Evolutionary conservation across 768 basidiomycete genomes (phyloP).

Genomic region (Cyclocybe cylindracea): DNA sequence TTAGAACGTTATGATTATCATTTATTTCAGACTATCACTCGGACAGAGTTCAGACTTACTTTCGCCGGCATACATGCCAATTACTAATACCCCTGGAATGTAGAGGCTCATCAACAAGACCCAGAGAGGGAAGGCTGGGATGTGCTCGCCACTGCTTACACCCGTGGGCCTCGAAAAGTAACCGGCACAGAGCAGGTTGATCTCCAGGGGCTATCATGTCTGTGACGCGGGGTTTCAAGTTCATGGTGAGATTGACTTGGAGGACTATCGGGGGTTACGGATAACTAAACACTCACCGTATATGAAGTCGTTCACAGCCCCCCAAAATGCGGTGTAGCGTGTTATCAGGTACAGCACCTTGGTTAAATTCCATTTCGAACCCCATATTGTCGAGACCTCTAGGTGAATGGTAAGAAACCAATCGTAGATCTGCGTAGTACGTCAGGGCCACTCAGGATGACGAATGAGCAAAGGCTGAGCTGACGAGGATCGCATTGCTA

Average conservation of each 20-base stretch:
- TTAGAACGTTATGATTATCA: too few species aligned
- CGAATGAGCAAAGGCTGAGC: background rate
- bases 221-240: too few species aligned
- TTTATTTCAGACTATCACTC: too few species aligned
- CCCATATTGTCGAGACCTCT: slow-evolving; percentile 5
- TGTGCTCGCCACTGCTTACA: too few species aligned
- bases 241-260: too few species aligned
- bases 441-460: background rate
- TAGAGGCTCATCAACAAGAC: too few species aligned
- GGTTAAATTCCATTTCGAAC: slow-evolving; percentile 4
- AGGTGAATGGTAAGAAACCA: background rate
- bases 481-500: slow-evolving; percentile 1
- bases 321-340: slow-evolving; percentile 3
- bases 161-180: too few species aligned
- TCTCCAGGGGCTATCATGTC: too few species aligned
- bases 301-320: background rate
- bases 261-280: background rate
- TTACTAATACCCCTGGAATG: too few species aligned
- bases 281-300: slow-evolving; percentile 1
- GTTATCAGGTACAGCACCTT: slow-evolving; percentile 11
- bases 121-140: too few species aligned
- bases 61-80: slow-evolving; percentile 12
- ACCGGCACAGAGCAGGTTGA: too few species aligned
- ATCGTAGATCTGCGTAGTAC: slow-evolving; percentile 2
- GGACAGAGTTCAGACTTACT: slow-evolving; percentile 3